These are phyloP conservation scores for Yamadazyma membranifaciens DNA, from an alignment of 1,139 yeast species.

Conservation along the genomic window DNA sequence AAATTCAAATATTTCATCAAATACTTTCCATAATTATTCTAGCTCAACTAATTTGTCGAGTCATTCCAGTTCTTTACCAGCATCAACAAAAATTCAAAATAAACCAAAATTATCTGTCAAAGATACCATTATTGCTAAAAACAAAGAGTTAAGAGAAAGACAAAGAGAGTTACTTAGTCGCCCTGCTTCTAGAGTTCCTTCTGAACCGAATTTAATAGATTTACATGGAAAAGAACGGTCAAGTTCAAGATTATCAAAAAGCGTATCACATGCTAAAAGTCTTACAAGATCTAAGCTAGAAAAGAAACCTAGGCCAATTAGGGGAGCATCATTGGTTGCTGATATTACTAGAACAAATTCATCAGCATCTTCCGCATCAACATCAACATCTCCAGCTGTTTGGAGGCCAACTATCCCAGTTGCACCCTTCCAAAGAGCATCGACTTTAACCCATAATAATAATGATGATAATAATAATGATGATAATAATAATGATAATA, in stretches of 20 bases:
- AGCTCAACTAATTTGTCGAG: not conserved
- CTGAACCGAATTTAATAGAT: slow-evolving; percentile 1
- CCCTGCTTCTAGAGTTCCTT: slow-evolving; percentile 14
- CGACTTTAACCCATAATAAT: not conserved
- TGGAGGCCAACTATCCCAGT: not conserved
- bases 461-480: not conserved
- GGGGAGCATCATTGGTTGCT: not conserved
- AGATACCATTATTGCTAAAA: slow-evolving; percentile 34
- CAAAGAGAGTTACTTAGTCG: slow-evolving; percentile 22
- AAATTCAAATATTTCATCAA: not conserved
- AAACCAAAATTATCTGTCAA: slow-evolving; percentile 30
- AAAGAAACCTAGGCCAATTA: not conserved
- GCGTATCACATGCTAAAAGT: slow-evolving; percentile 1
- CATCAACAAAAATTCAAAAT: slow-evolving; percentile 1
- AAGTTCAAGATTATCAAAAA: slow-evolving; percentile 2
- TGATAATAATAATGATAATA: not conserved
- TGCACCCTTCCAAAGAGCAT: not conserved
- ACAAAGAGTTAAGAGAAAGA: slow-evolving; percentile 28
- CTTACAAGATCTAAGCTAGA: not conserved
- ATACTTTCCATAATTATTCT: too few relatives aligned
- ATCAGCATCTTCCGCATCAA: not conserved
- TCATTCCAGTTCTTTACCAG: not conserved
- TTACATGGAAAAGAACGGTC: not conserved
- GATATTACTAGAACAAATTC: too few relatives aligned
- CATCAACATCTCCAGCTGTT: not conserved